Conservation (phyloP, 177 flowering plant genomes). For the Tripterygium wilfordii region DNA sequence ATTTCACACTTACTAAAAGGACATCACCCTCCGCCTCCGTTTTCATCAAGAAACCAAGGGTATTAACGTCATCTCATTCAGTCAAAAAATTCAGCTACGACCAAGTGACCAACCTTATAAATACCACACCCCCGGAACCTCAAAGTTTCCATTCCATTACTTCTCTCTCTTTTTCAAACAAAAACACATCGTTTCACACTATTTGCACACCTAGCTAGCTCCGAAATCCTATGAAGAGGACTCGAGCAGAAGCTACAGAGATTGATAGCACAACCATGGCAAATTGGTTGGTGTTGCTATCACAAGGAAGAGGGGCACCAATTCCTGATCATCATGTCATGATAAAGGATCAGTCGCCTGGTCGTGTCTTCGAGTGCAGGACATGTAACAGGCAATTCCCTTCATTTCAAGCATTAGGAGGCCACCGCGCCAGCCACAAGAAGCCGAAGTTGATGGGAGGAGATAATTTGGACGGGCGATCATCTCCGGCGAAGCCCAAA, state of each 20-base stretch:
- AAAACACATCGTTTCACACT: neutral
- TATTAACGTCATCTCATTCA: conserved; percentile 2
- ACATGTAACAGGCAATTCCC: conserved; percentile 71
- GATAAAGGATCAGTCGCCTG: neutral
- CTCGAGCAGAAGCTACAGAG: conserved; percentile 19
- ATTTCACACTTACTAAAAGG: conserved; percentile 1
- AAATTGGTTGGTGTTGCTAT: conserved; percentile 46
- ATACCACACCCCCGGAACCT: neutral
- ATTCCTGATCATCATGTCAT: neutral
- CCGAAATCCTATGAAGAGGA: conserved; percentile 37
- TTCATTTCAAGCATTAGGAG: conserved; percentile 88
- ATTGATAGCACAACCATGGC: conserved; percentile 38
- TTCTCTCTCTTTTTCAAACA: neutral
- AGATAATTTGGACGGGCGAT: conserved; percentile 2
- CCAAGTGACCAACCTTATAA: conserved; percentile 6
- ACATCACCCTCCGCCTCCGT: neutral
- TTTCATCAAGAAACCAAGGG: conserved; percentile 2
- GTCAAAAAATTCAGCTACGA: neutral
- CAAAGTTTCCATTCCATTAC: neutral
- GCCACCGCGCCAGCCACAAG: conserved; percentile 92
- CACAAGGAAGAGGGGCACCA: conserved; percentile 14
- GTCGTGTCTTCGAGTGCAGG: conserved; percentile 74
- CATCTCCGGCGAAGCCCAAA: conserved; percentile 37
- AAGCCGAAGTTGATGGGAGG: conserved; percentile 34
- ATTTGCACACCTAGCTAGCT: no score